Evolutionary conservation across 75 land plant species (phyloP), one percentile per base, ranked within the genome.

Genomic region (Larix kaempferi): DNA sequence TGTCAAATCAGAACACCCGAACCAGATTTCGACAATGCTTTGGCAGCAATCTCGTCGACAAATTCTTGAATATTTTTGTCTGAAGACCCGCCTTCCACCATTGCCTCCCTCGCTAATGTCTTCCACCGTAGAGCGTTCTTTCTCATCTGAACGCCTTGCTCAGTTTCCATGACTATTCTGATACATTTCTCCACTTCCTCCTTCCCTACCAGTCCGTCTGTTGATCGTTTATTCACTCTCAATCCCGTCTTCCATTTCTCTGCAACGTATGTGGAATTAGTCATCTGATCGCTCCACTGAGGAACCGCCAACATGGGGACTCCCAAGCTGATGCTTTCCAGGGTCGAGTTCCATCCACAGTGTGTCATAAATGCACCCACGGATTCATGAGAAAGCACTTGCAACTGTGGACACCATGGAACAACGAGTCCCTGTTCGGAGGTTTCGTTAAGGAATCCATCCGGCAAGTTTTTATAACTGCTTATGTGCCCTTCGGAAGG

Each of bases 11-110:
- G 26, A 76, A 41, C 13, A 52, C 41, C 14, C 61, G 44, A 29
- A 76, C n/a, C n/a, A 63, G 67, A 29, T 8, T 4, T 29, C 16
- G 26, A 29, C 16, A 17, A 29, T 29, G 67, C 35, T 4, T 14
- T 64, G 15, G 25, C 5, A 23, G 5, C 29, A 4, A 64, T 33
- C 67, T 63, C 74, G 6, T 82, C 85, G 15, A 89, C 76, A 54
- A 89, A 84, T 25, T n/a, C 78, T 59, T 74, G 25, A 4, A 88
- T 63, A 56, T 88, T 83, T 35, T 57, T 37, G 33, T 86, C 78
- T 21, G 93, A 91, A 23, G 92, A 90, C 1, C 92, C 94, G 11
- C 89, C 90, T 3, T 77, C 78, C 1, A 39, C 81, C 27, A 81
- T 67, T 16, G 92, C 90, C 72, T 49, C 80, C 82, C 49, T 41